Conservation (phyloP, 257 asterid species). For the Thymus quinquecostatus region DNA sequence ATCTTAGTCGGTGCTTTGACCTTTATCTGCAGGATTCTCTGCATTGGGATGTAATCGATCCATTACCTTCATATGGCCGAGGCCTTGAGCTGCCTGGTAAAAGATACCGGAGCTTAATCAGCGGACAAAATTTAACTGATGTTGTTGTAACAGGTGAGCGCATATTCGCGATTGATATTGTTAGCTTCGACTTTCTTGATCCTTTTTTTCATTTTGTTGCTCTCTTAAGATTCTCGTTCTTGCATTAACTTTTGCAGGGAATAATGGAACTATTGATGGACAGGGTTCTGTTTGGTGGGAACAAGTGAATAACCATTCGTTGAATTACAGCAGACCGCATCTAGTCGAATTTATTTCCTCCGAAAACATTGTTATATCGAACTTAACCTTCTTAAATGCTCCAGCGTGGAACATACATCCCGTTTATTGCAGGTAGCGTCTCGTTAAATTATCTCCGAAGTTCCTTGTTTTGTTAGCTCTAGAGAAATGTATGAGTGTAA, state of each 20-base stretch:
- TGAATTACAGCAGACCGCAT: conserved; percentile 92
- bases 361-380: conserved; percentile 70
- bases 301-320: conserved; percentile 47
- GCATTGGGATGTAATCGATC: conserved; percentile 73
- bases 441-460: conserved; percentile 12
- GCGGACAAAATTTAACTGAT: conserved; percentile 61
- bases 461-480: neutral
- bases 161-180: neutral
- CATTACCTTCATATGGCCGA: conserved; percentile 78
- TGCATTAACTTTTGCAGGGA: conserved; percentile 47
- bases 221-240: neutral
- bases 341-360: conserved; percentile 75
- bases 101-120: conserved; percentile 74
- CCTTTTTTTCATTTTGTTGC: neutral
- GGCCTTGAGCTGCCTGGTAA: conserved; percentile 60
- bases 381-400: conserved; percentile 87
- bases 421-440: conserved; percentile 83
- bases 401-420: conserved; percentile 93
- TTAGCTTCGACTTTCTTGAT: no score
- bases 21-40: conserved; percentile 51
- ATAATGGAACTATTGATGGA: conserved; percentile 94
- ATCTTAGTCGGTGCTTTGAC: neutral
- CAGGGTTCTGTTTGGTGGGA: conserved; percentile 99
- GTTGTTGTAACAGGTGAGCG: conserved; percentile 69
- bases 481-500: neutral